Base-by-base conservation (phyloP, 2,329 filamentous ascomycete genomes). In the Leptographium radiaticola region DNA sequence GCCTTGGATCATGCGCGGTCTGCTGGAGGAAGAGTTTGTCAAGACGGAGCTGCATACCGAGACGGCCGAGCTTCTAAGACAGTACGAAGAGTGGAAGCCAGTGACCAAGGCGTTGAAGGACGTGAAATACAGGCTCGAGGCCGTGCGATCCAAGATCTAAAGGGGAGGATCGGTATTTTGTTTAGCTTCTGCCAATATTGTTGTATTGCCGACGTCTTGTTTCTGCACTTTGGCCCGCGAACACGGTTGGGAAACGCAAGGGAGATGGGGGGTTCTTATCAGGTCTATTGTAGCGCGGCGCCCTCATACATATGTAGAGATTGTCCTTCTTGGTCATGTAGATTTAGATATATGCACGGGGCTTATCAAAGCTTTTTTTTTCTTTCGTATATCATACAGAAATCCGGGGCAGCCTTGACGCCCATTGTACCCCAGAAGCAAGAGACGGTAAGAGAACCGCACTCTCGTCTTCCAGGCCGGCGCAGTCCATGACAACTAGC, bases 41-140 rank as follows among this genome's bases (percentile, higher is more conserved):
- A 89, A 86, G 66, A 87, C 81, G 25, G 86, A 94, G 64, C 70
- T 95, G 18, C 80, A 80, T 36, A 70, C 76, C 2, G 93, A 98
- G 69, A 89, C 88, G 8, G 79, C 80, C 56, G 80, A 89, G 63
- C 68, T 98, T 51, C 72, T 98, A n/a, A 75, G 74, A 56, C 83
- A 95, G 67, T 98, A 97, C 67, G 90, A 97, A 65, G 82, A 87
- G 52, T 98, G 93, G 93, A 90, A 86, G 64, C 93, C 93, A 0
- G 77, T 75, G 0, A 95, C 84, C 9, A 98, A 97, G 71, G 87
- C 87, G 45, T 70, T 98, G 55, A 95, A 93, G 70, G 93, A 98
- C 68, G 90, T 98, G 48, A 95, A 95, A 68, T 97, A 94, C 68
- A 77, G 93, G 57, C 73, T 98, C 20, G 93, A 97, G 70, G 91